A percentile compares a stretch with the other conserved stretches of the same genome.
Conservation (phyloP, 2,329 filamentous ascomycete species). For the Onygenales sp. region DNA sequence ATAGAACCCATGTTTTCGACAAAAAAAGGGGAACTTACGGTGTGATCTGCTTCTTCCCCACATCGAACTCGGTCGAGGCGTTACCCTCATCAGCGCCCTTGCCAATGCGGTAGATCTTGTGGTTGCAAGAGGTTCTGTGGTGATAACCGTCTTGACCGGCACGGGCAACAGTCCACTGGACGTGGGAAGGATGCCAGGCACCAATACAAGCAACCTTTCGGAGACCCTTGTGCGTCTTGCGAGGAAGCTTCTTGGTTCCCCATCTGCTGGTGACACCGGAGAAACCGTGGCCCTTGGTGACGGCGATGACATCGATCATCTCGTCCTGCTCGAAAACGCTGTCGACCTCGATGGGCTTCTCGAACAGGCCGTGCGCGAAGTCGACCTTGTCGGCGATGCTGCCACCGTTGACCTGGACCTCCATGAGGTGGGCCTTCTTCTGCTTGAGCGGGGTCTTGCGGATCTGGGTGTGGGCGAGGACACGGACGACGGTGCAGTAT, state of each 20-base stretch:
- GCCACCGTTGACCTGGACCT: slow-evolving; percentile 99
- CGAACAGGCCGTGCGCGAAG: slow-evolving; percentile 90
- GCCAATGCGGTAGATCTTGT: slow-evolving; percentile 99
- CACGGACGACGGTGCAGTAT: slow-evolving; percentile 99
- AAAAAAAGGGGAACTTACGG: slow-evolving; percentile 60
- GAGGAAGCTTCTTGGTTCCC: slow-evolving; percentile 99
- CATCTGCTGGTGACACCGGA: slow-evolving; percentile 93
- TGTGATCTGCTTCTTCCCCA: slow-evolving; percentile 99
- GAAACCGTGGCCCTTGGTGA: slow-evolving; percentile 99
- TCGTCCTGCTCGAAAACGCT: slow-evolving; percentile 98
- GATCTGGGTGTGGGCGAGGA: slow-evolving; percentile 99
- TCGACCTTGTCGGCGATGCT: slow-evolving; percentile 93
- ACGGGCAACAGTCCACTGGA: slow-evolving; percentile 99
- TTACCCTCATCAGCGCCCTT: slow-evolving; percentile 85
- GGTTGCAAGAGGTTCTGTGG: slow-evolving; percentile 99
- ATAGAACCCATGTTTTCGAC: not conserved
- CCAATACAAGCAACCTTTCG: slow-evolving; percentile 99
- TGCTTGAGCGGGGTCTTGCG: slow-evolving; percentile 99
- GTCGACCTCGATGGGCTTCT: slow-evolving; percentile 94
- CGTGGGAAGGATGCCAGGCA: slow-evolving; percentile 99
- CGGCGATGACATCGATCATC: slow-evolving; percentile 98
- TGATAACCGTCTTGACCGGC: slow-evolving; percentile 99
- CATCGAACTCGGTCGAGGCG: slow-evolving; percentile 88
- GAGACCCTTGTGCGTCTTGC: slow-evolving; percentile 99
- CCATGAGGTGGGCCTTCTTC: slow-evolving; percentile 99